Base-by-base conservation (phyloP, 2,329 filamentous ascomycete genomes). In the Chaetothyriales sp. region DNA sequence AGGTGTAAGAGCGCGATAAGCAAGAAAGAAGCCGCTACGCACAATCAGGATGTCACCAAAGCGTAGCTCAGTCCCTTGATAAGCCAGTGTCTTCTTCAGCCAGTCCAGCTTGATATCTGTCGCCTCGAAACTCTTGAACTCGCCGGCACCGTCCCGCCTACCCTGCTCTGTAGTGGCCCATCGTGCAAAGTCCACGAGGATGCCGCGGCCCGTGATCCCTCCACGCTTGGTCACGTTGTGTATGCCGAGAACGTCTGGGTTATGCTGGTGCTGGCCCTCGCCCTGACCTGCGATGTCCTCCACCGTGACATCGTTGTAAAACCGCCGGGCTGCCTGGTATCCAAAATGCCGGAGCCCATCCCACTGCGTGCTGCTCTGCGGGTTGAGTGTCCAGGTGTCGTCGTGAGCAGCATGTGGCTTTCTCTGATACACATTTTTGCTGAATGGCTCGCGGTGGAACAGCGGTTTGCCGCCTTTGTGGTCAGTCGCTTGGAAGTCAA, bases 161-260 rank as follows among this genome's bases (percentile, higher is more conserved):
- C 67, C 64, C 15, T 70, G 56, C 3, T 57, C 57, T 12, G 54
- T 57, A 15, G 32, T 39, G 7, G 69, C 68, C 66, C 69, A 76
- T 1, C 66, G 60, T 4, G 60, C 62, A 47, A 68, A 73, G 62
- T 74, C 72, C 20, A 74, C 58, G 18, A 74, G 64, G n/a, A 74
- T 66, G 18, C 70, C 71, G 3, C 71, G 67, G 26, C 70, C 70
- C 45, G 70, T 65, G 22, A 73, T 66, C 2, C 68, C 68, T 20
- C 66, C 66, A 1, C 63, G 63, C 42, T 66, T 62, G 9, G 63
- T 63, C 8, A 62, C 62, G 32, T 64, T 68, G 65, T 57, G 57
- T n/a, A 60, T 56, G 8, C 58, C 58, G 25, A 60, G 54, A 6
- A 60, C 46, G 39, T 60, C 55, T 25, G 22, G 22, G 6, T 25